Base-by-base conservation (phyloP, 2,329 filamentous ascomycete species). In the Hypoxylon sp. region DNA sequence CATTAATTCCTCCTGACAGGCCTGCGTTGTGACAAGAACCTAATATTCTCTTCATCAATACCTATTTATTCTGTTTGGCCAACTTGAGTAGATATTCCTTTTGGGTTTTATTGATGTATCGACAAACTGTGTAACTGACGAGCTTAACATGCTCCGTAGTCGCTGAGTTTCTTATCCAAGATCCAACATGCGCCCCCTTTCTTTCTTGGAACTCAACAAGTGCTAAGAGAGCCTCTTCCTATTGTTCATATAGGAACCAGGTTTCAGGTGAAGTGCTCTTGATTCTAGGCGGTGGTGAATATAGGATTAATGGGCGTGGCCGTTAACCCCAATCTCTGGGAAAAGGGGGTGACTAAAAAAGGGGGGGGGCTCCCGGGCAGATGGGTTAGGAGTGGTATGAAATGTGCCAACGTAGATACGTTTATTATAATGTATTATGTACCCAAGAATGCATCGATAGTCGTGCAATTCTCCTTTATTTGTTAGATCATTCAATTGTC, bases 401-500 rank as follows among this genome's bases (percentile, higher is more conserved):
- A 15, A 15, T 11, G 7, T n/a, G 35, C 24, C 24, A 24, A 24
- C 24, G 4, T 24, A 24, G 24, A 4, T 44, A 21, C n/a, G n/a
- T n/a, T n/a, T n/a, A n/a, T n/a, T n/a, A n/a, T n/a, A n/a, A n/a
- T 6, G 11, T 44, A 44, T 65, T 27, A 65, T 62, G 21, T 52
- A 67, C 11, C 56, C 10, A 13, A 13, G 32, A 3, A 37, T 13
- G 13, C 11, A 37, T 11, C 11, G 32, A 15, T 37, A 37, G 32
- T 4, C 2, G 13, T 37, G 13, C 11, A 37, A 37, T 37, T 13
- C 32, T 37, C 32, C 11, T 13, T 37, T 37, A 15, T 37, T 37
- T 37, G 11, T 15, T 37, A 37, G 32, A 11, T 11, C 3, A 32
- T 32, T 32, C 11, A 11, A 32, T 32, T 6, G 31, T 8, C 2